These are phyloP conservation scores for Epichloe brachyelytri DNA, from an alignment of 2,329 filamentous ascomycete species.

Conservation along the genomic window DNA sequence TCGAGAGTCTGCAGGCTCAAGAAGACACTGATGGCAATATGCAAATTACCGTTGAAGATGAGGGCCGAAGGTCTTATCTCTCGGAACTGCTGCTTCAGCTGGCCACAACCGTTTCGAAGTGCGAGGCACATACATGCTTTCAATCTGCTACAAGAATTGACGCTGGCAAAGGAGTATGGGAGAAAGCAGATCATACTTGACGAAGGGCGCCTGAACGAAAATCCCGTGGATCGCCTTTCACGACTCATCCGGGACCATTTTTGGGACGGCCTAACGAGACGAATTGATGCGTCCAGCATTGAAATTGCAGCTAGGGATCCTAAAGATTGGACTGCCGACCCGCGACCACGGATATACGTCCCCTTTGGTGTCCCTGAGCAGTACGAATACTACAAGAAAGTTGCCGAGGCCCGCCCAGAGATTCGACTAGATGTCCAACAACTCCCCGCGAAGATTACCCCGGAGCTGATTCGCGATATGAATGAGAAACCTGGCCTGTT, in stretches of 20 bases:
- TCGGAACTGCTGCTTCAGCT: conserved; percentile 75
- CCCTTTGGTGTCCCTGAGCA: conserved; percentile 77
- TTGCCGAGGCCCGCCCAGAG: conserved; percentile 68
- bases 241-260: conserved; percentile 82
- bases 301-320: conserved; percentile 78
- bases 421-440: conserved; percentile 77
- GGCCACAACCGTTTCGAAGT: conserved; percentile 83
- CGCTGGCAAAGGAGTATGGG: conserved; percentile 80
- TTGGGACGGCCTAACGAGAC: conserved; percentile 81
- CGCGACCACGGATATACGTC: conserved; percentile 82
- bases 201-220: conserved; percentile 84
- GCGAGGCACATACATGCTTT: conserved; percentile 92
- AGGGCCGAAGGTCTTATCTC: conserved; percentile 75
- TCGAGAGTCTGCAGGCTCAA: conserved; percentile 64
- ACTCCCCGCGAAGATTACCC: conserved; percentile 64
- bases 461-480: conserved; percentile 68
- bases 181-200: conserved; percentile 84
- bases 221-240: conserved; percentile 77
- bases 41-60: conserved; percentile 96
- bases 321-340: conserved; percentile 90
- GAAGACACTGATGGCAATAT: conserved; percentile 92
- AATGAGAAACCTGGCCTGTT: conserved; percentile 81
- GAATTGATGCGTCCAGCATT: conserved; percentile 80
- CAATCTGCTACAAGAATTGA: conserved; percentile 89
- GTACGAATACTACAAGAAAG: conserved; percentile 72